phyloP scores from a whole-genome alignment of 1,284 basidiomycete genomes.

The Mrakiaceae sp. region DNA sequence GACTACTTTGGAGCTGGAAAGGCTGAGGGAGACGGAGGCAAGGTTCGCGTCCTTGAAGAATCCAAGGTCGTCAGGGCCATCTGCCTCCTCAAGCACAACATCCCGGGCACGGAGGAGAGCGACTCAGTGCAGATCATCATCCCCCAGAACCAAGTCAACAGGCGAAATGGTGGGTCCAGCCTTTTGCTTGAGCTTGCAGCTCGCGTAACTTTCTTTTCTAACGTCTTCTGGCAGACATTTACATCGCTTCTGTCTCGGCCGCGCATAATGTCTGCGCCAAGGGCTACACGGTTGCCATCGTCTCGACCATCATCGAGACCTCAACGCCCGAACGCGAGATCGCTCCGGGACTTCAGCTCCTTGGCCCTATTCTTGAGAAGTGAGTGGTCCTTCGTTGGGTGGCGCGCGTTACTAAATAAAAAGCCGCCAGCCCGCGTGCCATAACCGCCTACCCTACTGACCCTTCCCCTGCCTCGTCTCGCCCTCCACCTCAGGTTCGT shows the following conservation, averaged over 20 bases:
- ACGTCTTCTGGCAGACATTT: constrained; percentile 62
- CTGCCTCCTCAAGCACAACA: constrained; percentile 95
- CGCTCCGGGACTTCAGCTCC: constrained; percentile 74
- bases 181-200: not conserved
- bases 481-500: constrained; percentile 58
- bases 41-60: constrained; percentile 78
- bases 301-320: constrained; percentile 97
- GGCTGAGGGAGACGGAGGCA: constrained; percentile 50
- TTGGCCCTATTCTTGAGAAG: constrained; percentile 94
- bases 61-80: constrained; percentile 94
- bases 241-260: constrained; percentile 92
- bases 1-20: constrained; percentile 81
- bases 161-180: constrained; percentile 67
- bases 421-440: not conserved
- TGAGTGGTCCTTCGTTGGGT: constrained; percentile 35
- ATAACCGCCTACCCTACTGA: not conserved
- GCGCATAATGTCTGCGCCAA: constrained; percentile 96
- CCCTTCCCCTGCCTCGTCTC: not conserved
- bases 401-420: too few relatives aligned
- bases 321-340: constrained; percentile 87
- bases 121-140: constrained; percentile 98
- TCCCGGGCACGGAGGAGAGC: constrained; percentile 90
- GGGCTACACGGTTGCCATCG: constrained; percentile 90
- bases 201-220: constrained; percentile 13
- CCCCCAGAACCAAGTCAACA: constrained; percentile 92